Percentiles rank a stretch among this genome's conserved stretches.
phyloP scores from a whole-genome alignment of 352 stramenopile genomes.

The Blastocystis sp. region DNA sequence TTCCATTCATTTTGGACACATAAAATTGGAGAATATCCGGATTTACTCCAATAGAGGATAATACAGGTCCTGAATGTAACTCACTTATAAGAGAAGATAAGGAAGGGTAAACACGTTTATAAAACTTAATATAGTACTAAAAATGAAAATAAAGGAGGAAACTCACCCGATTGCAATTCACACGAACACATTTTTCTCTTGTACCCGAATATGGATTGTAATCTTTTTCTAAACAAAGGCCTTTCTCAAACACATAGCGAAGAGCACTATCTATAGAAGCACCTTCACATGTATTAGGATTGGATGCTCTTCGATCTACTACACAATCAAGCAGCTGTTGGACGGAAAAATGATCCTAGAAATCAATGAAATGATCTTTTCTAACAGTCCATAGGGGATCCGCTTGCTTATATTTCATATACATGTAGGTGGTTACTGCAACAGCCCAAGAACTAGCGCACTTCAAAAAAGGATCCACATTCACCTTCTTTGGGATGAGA shows the following conservation, averaged over 20 bases:
- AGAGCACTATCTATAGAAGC: slow-evolving; percentile 42
- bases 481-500: background rate
- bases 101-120: background rate
- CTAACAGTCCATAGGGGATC: slow-evolving; percentile 23
- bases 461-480: slow-evolving; percentile 38
- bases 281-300: slow-evolving; percentile 35
- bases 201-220: slow-evolving; percentile 19
- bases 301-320: background rate
- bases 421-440: slow-evolving; percentile 20
- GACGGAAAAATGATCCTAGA: slow-evolving; percentile 32
- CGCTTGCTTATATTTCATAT: slow-evolving; percentile 46
- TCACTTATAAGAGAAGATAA: background rate
- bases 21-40: slow-evolving; percentile 48
- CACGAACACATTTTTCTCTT: slow-evolving; percentile 7
- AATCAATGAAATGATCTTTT: background rate
- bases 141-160: background rate
- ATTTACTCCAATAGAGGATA: slow-evolving; percentile 16
- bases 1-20: background rate
- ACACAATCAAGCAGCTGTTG: slow-evolving; percentile 53
- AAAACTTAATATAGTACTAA: slow-evolving; percentile 42
- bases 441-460: slow-evolving; percentile 41
- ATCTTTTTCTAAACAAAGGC: slow-evolving; percentile 21
- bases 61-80: background rate
- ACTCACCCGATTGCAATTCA: slow-evolving; percentile 1
- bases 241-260: slow-evolving; percentile 58